A percentile compares a stretch with the other conserved stretches of the same genome.
These are phyloP conservation scores for Cyclotella choctawhatcheeana DNA, from an alignment of 108 stramenopile species.

Conservation along the genomic window DNA sequence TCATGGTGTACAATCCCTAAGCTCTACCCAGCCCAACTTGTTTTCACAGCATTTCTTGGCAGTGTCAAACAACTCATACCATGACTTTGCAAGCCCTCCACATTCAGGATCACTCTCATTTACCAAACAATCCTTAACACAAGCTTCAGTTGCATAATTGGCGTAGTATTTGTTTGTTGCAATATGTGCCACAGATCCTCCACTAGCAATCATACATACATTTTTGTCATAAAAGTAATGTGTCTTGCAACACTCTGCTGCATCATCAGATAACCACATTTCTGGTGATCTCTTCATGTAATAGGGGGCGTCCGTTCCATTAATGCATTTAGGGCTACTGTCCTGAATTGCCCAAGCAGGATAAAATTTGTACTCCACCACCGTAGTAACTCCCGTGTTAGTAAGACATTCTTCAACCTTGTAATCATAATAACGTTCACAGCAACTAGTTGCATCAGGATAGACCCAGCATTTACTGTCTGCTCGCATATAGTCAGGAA, in stretches of 20 bases:
- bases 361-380: slow-evolving; percentile 7
- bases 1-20: not conserved
- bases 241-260: not conserved
- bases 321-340: not conserved
- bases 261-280: slow-evolving; percentile 16
- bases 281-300: slow-evolving; percentile 14
- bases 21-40: slow-evolving; percentile 1
- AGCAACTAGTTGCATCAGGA: not conserved
- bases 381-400: not conserved
- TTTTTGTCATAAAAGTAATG: slow-evolving; percentile 8
- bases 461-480: slow-evolving; percentile 4
- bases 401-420: slow-evolving; percentile 7
- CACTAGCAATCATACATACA: slow-evolving; percentile 6
- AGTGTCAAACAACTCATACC: not conserved
- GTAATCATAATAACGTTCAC: too few species aligned
- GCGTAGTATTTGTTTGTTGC: slow-evolving; percentile 21
- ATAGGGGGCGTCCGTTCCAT: slow-evolving; percentile 13
- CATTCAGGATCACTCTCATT: slow-evolving; percentile 6
- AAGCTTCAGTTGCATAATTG: not conserved
- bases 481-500: slow-evolving; percentile 9
- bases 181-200: not conserved
- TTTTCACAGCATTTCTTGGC: slow-evolving; percentile 11
- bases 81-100: slow-evolving; percentile 25
- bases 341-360: slow-evolving; percentile 13
- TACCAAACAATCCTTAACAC: slow-evolving; percentile 22